Evolutionary conservation across 192 early-diverging fungal genomes (phyloP).

Genomic region (Coemansia sp.): DNA sequence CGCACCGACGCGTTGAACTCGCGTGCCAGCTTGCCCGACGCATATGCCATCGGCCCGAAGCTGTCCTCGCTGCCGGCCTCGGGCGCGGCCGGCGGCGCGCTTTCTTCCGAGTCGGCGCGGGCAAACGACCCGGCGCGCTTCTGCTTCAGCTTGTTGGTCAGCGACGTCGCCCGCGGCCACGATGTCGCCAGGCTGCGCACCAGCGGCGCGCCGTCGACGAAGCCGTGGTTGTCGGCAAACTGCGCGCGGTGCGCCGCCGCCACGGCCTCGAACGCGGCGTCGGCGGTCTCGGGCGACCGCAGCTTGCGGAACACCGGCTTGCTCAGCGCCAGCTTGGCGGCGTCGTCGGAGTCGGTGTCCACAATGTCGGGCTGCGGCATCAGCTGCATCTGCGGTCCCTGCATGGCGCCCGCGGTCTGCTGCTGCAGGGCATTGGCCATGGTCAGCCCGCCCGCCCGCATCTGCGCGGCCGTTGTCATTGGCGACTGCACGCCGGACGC

Average conservation of each 20-base stretch:
- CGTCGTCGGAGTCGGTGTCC: constrained; percentile 7
- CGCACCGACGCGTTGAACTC: constrained; percentile 43
- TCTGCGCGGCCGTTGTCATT: not conserved
- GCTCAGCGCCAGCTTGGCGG: not conserved
- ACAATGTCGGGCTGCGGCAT: constrained; percentile 5
- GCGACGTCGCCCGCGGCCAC: constrained; percentile 28
- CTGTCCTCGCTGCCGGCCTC: constrained; percentile 1
- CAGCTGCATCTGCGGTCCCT: constrained; percentile 7
- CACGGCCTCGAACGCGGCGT: constrained; percentile 27
- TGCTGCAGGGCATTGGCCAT: constrained; percentile 37
- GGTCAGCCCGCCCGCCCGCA: constrained; percentile 10
- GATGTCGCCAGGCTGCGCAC: constrained; percentile 30
- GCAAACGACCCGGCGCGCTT: not conserved
- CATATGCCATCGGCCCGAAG: constrained; percentile 39
- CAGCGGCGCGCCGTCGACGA: constrained; percentile 35
- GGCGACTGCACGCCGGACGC: constrained; percentile 2
- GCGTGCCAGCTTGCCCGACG: constrained; percentile 28
- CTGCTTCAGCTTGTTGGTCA: constrained; percentile 30
- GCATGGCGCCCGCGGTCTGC: not conserved
- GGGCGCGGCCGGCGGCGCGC: not conserved
- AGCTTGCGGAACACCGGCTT: constrained; percentile 31
- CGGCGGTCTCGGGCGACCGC: constrained; percentile 27
- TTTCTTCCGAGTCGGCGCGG: not conserved
- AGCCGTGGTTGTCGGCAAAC: constrained; percentile 40
- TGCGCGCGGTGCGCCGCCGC: constrained; percentile 22